Percentiles rank a stretch among this genome's conserved stretches.
Conservation (phyloP, 176 grass and related monocot species). For the Eragrostis nindensis region DNA sequence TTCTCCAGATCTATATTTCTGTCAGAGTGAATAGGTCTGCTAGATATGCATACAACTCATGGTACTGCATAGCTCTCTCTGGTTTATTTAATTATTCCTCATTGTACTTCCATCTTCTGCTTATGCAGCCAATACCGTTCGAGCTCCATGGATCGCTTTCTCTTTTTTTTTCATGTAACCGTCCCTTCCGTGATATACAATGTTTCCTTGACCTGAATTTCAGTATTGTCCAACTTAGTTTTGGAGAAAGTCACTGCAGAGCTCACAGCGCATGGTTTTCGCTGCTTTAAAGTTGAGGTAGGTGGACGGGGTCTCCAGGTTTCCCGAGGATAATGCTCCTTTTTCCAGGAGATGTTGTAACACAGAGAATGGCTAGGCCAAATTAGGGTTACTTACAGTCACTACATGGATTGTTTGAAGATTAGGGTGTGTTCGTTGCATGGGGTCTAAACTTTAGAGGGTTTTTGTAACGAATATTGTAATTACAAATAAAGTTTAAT, state of each 20-base stretch:
- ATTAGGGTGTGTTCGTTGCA: not conserved
- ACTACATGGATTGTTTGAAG: not conserved
- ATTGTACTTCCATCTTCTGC: no score
- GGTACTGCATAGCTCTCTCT: no score
- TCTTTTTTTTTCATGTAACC: not conserved
- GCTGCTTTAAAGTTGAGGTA: constrained; percentile 76
- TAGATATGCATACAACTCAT: no score
- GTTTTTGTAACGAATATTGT: no score
- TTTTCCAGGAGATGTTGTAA: constrained; percentile 34
- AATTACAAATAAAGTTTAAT: no score
- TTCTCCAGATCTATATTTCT: no score
- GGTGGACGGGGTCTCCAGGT: constrained; percentile 84
- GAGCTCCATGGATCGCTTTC: not conserved
- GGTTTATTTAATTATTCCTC: no score
- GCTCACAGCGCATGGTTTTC: constrained; percentile 64
- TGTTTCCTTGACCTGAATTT: constrained; percentile 58
- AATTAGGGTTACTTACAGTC: not conserved
- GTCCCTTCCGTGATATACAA: not conserved
- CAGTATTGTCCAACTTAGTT: constrained; percentile 54
- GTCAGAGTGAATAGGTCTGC: no score
- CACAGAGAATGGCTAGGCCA: not conserved
- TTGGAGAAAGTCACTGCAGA: constrained; percentile 64
- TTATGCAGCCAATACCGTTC: not conserved
- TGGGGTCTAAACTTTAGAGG: no score
- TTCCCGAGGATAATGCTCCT: constrained; percentile 30